Evolutionary conservation across 2,329 filamentous ascomycete species (phyloP).

Genomic region (Microdochium bolleyi): DNA sequence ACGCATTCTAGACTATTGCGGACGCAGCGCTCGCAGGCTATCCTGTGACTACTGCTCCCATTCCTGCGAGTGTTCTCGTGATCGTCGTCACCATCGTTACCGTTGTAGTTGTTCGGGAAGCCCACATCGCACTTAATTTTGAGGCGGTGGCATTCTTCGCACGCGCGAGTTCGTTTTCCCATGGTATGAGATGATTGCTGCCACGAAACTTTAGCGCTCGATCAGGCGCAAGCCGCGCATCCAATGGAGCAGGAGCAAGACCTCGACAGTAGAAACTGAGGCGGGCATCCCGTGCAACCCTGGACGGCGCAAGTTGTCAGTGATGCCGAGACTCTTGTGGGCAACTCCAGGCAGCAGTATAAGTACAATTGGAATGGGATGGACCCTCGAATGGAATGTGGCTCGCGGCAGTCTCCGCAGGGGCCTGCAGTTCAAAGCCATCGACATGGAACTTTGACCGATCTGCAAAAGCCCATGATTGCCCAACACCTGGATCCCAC

Average conservation of each 20-base stretch:
- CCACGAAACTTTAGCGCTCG: not conserved
- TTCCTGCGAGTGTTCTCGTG: slow-evolving; percentile 71
- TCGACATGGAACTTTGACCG: too few relatives aligned
- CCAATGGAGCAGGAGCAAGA: not conserved
- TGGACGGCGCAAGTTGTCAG: too few relatives aligned
- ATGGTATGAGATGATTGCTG: not conserved
- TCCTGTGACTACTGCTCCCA: slow-evolving; percentile 70
- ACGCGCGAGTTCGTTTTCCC: slow-evolving; percentile 41
- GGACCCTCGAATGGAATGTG: too few relatives aligned
- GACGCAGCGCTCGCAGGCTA: slow-evolving; percentile 65
- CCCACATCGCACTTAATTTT: slow-evolving; percentile 81
- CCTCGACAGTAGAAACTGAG: not conserved
- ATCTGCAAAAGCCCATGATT: too few relatives aligned
- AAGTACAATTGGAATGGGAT: too few relatives aligned
- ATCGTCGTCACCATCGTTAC: slow-evolving; percentile 72
- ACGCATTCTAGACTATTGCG: slow-evolving; percentile 89
- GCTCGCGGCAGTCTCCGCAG: too few relatives aligned
- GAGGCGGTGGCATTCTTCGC: slow-evolving; percentile 66
- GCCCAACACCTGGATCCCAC: too few relatives aligned
- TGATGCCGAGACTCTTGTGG: too few relatives aligned
- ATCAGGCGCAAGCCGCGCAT: not conserved
- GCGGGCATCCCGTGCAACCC: not conserved
- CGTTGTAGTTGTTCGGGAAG: slow-evolving; percentile 60
- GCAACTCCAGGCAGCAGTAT: too few relatives aligned
- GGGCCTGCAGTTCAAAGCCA: too few relatives aligned